phyloP scores from a whole-genome alignment of 2,329 filamentous ascomycete genomes.

The Graphilbum ipis-grandicollis region DNA sequence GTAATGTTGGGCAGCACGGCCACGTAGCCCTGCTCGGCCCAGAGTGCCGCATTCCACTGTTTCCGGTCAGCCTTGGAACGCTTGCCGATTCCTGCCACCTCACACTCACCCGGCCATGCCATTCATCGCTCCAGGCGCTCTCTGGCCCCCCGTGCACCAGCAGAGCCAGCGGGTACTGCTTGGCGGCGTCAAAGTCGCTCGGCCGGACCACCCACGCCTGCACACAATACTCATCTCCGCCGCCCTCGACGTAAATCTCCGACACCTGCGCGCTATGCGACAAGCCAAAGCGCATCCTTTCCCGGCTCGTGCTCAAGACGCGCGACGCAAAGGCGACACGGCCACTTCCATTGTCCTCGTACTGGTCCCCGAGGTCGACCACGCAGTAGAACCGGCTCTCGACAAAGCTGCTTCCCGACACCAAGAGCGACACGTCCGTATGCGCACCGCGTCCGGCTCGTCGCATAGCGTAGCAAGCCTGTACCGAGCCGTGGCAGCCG shows the following conservation, averaged over 20 bases:
- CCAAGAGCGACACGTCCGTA: conserved; percentile 13
- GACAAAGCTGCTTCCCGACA: conserved; percentile 19
- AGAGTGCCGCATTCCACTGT: conserved; percentile 33
- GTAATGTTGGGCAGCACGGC: conserved; percentile 42
- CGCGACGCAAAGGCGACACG: conserved; percentile 7
- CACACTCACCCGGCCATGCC: conserved; percentile 7
- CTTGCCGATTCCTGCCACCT: background rate
- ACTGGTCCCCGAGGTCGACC: conserved; percentile 9
- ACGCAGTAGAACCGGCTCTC: conserved; percentile 22
- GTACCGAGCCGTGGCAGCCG: conserved; percentile 12
- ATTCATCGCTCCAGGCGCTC: conserved; percentile 30
- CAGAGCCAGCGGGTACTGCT: conserved; percentile 20
- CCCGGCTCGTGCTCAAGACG: conserved; percentile 14
- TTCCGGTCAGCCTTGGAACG: background rate
- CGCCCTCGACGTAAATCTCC: conserved; percentile 23
- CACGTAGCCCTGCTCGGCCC: conserved; percentile 43
- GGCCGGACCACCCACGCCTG: conserved; percentile 23
- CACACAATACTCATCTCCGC: conserved; percentile 14
- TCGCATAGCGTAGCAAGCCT: conserved; percentile 13
- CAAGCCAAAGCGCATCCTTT: conserved; percentile 17
- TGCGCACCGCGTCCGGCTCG: background rate
- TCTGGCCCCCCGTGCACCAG: conserved; percentile 24
- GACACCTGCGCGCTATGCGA: conserved; percentile 17
- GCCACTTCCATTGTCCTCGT: background rate
- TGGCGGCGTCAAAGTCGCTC: conserved; percentile 17